These are phyloP conservation scores for Nakaseomyces delphensis DNA, from an alignment of 1,139 yeast species.

Conservation along the genomic window DNA sequence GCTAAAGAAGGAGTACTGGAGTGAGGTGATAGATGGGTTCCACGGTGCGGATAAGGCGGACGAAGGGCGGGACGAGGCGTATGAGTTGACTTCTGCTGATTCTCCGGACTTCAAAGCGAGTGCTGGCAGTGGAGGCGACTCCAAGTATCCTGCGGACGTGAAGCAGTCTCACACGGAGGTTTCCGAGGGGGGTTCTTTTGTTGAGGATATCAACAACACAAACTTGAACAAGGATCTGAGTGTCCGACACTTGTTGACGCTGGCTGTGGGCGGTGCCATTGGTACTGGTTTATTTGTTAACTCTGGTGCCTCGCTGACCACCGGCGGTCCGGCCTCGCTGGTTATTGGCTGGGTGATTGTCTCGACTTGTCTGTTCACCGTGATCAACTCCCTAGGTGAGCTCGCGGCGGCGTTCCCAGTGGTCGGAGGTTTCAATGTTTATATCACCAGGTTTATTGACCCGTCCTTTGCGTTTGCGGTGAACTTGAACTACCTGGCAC, in stretches of 20 bases:
- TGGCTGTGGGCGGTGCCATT: slow-evolving; percentile 81
- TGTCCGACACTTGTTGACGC: slow-evolving; percentile 62
- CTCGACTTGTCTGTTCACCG: slow-evolving; percentile 49
- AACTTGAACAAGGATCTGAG: slow-evolving; percentile 44
- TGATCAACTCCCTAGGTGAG: slow-evolving; percentile 64
- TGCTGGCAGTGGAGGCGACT: background rate
- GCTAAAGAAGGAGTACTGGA: slow-evolving; percentile 17
- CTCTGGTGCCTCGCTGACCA: slow-evolving; percentile 51
- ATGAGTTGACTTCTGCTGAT: slow-evolving; percentile 4
- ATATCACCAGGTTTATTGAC: slow-evolving; percentile 55
- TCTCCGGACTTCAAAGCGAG: background rate
- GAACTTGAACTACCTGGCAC: slow-evolving; percentile 62
- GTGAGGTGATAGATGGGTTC: slow-evolving; percentile 18
- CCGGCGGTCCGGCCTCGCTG: slow-evolving; percentile 64
- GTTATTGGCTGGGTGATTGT: slow-evolving; percentile 47
- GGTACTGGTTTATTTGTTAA: slow-evolving; percentile 63
- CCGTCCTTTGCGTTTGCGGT: slow-evolving; percentile 70
- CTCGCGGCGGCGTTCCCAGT: slow-evolving; percentile 59
- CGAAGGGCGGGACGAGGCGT: background rate
- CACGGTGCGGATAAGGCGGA: slow-evolving; percentile 2
- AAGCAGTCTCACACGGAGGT: slow-evolving; percentile 1
- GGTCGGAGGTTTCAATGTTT: slow-evolving; percentile 63
- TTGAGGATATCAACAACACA: slow-evolving; percentile 12
- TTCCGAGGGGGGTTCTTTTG: slow-evolving; percentile 3
- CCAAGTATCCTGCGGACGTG: slow-evolving; percentile 1